These are phyloP conservation scores for Penicillium sp. DNA, from an alignment of 2,329 filamentous ascomycete species.

Conservation along the genomic window DNA sequence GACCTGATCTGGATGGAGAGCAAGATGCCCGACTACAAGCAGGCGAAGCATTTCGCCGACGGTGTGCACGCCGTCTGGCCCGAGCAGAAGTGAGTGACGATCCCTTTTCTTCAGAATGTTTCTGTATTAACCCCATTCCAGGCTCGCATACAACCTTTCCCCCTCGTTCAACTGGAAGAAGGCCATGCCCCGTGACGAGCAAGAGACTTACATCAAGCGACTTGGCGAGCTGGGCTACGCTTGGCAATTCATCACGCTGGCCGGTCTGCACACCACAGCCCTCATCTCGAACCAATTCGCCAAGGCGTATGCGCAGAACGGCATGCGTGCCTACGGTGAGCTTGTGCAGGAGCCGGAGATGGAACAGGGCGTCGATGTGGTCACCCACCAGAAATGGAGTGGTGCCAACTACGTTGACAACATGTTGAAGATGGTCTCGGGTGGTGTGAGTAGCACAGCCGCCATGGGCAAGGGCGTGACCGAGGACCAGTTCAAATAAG, in stretches of 20 bases:
- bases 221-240: slow-evolving; percentile 86
- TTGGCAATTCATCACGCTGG: slow-evolving; percentile 99
- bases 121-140: slow-evolving; percentile 35
- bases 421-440: slow-evolving; percentile 92
- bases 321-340: slow-evolving; percentile 96
- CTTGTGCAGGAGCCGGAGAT: slow-evolving; percentile 98
- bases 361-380: slow-evolving; percentile 80
- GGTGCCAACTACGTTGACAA: slow-evolving; percentile 94
- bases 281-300: slow-evolving; percentile 87
- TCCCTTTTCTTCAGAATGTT: background rate
- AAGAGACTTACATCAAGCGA: slow-evolving; percentile 94
- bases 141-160: slow-evolving; percentile 94
- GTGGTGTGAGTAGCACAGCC: slow-evolving; percentile 82
- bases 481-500: slow-evolving; percentile 81
- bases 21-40: slow-evolving; percentile 84
- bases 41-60: slow-evolving; percentile 87
- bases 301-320: slow-evolving; percentile 68
- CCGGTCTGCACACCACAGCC: slow-evolving; percentile 90
- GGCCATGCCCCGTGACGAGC: slow-evolving; percentile 83
- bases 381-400: slow-evolving; percentile 98
- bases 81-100: slow-evolving; percentile 73
- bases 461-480: slow-evolving; percentile 98
- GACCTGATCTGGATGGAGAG: slow-evolving; percentile 99
- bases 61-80: slow-evolving; percentile 93
- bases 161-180: slow-evolving; percentile 99